Conservation (phyloP, 257 asterid genomes). For the Salvia hispanica region DNA sequence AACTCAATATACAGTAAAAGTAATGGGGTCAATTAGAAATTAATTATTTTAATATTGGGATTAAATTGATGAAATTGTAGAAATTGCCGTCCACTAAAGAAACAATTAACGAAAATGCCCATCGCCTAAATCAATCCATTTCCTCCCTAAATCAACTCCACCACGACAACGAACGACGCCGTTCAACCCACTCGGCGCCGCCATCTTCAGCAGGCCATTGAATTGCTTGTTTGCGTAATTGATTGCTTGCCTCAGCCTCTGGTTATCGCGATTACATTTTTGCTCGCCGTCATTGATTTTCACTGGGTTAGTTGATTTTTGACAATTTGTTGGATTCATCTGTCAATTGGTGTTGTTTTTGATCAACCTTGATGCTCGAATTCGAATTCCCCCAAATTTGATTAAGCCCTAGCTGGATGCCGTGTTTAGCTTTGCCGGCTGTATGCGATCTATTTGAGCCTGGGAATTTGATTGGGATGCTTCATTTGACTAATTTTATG, state of each 20-base stretch:
- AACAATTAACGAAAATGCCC: slow-evolving; percentile 35
- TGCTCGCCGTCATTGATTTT: slow-evolving; percentile 23
- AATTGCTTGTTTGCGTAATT: background rate
- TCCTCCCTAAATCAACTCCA: slow-evolving; percentile 35
- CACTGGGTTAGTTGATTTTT: slow-evolving; percentile 33
- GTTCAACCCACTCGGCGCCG: slow-evolving; percentile 30
- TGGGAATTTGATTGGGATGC: background rate
- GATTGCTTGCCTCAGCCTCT: slow-evolving; percentile 18
- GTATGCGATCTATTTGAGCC: slow-evolving; percentile 12
- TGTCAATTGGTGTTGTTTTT: slow-evolving; percentile 21
- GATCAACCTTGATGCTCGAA: slow-evolving; percentile 20
- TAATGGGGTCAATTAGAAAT: background rate
- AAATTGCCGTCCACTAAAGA: slow-evolving; percentile 19
- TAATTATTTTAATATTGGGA: background rate
- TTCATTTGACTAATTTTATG: slow-evolving; percentile 8
- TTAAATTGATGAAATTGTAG: background rate
- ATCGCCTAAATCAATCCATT: slow-evolving; percentile 26
- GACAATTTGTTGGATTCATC: slow-evolving; percentile 19
- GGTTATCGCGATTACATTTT: slow-evolving; percentile 7
- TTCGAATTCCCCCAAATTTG: slow-evolving; percentile 40
- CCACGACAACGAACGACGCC: slow-evolving; percentile 34
- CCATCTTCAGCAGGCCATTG: slow-evolving; percentile 19
- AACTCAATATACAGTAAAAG: background rate
- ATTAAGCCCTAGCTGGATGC: slow-evolving; percentile 34
- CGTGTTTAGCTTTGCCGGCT: slow-evolving; percentile 15